Evolutionary conservation across 352 stramenopile species (phyloP), one percentile per base, ranked within the genome.

Genomic region (Phytophthora ohioensis): DNA sequence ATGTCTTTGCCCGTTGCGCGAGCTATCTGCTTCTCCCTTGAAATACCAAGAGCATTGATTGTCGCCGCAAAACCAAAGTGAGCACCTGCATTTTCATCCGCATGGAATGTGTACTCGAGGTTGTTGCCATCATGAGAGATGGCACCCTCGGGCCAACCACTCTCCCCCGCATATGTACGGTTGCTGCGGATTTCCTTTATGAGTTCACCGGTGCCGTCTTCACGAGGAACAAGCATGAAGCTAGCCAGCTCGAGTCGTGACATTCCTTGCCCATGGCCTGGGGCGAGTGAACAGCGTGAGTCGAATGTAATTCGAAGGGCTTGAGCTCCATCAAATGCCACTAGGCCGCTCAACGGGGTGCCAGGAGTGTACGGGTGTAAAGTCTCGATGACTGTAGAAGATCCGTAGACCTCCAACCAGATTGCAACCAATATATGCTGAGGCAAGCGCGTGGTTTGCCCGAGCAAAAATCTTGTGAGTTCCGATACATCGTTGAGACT

Each of bases 371-470:
- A 95, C 60, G 88, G 88, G 38, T 95, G 88, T 0, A 65, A 58
- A 0, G 73, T 91, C 53, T 96, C 85, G 12, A 96, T 78, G 12
- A 92, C 79, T 10, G 55, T 71, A 4, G 75, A 75, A 10, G 77
- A 79, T 17, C 88, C 88, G 53, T 90, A 93, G n/a, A 91, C 81
- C 27, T 94, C 88, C 3, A 96, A 62, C 88, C 88, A 96, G 35
- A 94, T 87, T 12, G 85, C 69, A 38, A 85, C 67, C 13, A 94
- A 56, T 3, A 92, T 69, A 58, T 91, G 82, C 11, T 82, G 60
- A 12, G 87, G 75, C 3, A 96, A 57, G 34, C 47, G 53, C 5
- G 77, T 62, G 0, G 63, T 78, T 47, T 92, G 68, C 31, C 84
- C 77, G 2, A 94, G 70, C 12, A 95, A 60, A 64, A 95, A 95